These are phyloP conservation scores for Mycena olivaceomarginata DNA, from an alignment of 768 basidiomycete genomes.

Conservation along the genomic window DNA sequence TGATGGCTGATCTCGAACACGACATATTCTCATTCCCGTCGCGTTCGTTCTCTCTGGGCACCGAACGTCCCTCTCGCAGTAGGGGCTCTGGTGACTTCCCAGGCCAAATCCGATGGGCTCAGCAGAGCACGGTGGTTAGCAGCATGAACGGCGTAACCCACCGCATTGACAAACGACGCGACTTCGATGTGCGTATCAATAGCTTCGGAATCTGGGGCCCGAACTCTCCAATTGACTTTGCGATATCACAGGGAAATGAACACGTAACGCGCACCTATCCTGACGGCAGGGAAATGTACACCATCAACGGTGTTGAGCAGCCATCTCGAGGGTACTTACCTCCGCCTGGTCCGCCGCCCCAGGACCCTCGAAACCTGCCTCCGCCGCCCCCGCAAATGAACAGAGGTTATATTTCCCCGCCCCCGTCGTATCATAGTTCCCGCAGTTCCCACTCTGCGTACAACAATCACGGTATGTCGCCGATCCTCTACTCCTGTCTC, in stretches of 20 bases:
- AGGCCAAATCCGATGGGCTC: conserved; percentile 62
- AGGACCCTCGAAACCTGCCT: conserved; percentile 38
- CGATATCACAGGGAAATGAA: conserved; percentile 78
- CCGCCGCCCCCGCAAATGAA: conserved; percentile 43
- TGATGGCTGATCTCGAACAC: conserved; percentile 56
- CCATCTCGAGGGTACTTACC: conserved; percentile 54
- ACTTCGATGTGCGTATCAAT: conserved; percentile 71
- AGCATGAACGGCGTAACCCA: conserved; percentile 83
- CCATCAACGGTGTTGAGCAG: conserved; percentile 81
- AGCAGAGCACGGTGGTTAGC: conserved; percentile 74
- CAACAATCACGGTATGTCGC: conserved; percentile 10
- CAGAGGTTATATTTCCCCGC: conserved; percentile 38
- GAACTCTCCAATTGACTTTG: conserved; percentile 35
- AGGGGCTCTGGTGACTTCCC: conserved; percentile 51
- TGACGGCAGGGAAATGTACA: conserved; percentile 80
- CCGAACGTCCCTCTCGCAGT: conserved; percentile 49
- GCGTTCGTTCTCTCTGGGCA: conserved; percentile 41
- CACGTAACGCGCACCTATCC: conserved; percentile 79
- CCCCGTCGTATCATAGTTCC: conserved; percentile 43
- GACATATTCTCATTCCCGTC: conserved; percentile 52
- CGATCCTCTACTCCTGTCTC: neutral
- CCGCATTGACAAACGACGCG: conserved; percentile 71
- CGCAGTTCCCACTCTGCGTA: conserved; percentile 33
- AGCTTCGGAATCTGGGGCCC: conserved; percentile 7
- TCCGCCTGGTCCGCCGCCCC: conserved; percentile 40